Percentiles rank a stretch among this genome's conserved stretches.
phyloP scores from a whole-genome alignment of 371 early-diverging fungal genomes.

The Amoeboaphelidium occidentale region DNA sequence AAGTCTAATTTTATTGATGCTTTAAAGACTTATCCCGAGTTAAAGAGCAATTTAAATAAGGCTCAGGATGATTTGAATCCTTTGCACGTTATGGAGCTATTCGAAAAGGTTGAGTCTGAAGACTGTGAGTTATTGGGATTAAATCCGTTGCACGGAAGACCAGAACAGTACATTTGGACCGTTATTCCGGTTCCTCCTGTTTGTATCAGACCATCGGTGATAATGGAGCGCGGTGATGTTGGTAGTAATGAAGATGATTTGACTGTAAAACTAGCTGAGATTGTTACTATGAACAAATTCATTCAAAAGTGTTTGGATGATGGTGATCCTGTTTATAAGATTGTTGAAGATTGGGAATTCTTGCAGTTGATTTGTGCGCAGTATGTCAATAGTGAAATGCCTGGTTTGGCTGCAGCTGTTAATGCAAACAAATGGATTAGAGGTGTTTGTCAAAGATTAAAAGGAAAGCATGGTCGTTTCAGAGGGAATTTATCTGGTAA shows the following conservation, averaged over 20 bases:
- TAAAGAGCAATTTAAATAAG: constrained; percentile 46
- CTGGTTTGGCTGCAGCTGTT: constrained; percentile 41
- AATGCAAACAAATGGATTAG: constrained; percentile 13
- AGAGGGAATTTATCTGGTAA: constrained; percentile 98
- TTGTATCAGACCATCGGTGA: constrained; percentile 92
- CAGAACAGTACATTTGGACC: constrained; percentile 80
- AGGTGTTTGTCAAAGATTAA: constrained; percentile 91
- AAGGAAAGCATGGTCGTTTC: constrained; percentile 99
- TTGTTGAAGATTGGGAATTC: constrained; percentile 90
- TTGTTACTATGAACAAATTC: constrained; percentile 73
- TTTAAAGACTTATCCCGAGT: constrained; percentile 34
- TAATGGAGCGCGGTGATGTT: constrained; percentile 46
- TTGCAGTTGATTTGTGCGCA: constrained; percentile 84
- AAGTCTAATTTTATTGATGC: constrained; percentile 43
- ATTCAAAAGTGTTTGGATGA: constrained; percentile 58
- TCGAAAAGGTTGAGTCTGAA: constrained; percentile 64
- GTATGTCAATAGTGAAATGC: constrained; percentile 91
- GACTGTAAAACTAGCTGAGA: constrained; percentile 93
- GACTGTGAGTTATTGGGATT: constrained; percentile 88
- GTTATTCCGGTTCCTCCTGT: constrained; percentile 90
- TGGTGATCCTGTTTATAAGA: constrained; percentile 42
- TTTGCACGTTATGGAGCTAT: constrained; percentile 52
- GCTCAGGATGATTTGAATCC: constrained; percentile 93
- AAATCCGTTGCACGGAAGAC: constrained; percentile 56
- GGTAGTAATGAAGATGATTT: constrained; percentile 95